A percentile compares a stretch with the other conserved stretches of the same genome.
phyloP scores from a whole-genome alignment of 139 green algal genomes.

The Diplosphaera chodatii region DNA sequence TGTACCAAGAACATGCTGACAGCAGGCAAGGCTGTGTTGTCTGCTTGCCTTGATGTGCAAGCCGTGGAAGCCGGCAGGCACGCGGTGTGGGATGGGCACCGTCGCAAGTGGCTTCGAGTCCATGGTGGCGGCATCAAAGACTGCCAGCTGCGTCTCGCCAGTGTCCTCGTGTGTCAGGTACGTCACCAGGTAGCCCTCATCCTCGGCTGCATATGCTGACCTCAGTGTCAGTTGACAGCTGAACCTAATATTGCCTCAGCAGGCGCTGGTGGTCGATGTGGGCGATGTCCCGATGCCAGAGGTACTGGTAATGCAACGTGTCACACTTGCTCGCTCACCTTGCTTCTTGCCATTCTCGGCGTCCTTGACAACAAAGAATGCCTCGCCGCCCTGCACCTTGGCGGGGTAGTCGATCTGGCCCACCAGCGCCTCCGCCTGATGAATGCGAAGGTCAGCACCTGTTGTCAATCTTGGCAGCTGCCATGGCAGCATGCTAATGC shows the following conservation, averaged over 20 bases:
- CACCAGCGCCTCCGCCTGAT: constrained; percentile 10
- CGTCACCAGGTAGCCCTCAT: constrained; percentile 68
- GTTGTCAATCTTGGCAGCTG: too few species aligned
- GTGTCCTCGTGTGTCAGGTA: constrained; percentile 49
- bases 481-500: too few species aligned
- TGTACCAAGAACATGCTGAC: too few species aligned
- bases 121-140: constrained; percentile 73
- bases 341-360: background rate
- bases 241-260: too few species aligned
- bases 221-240: too few species aligned
- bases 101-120: constrained; percentile 33
- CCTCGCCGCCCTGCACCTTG: constrained; percentile 50
- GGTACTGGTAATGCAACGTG: too few species aligned
- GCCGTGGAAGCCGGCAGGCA: constrained; percentile 69
- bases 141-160: constrained; percentile 32
- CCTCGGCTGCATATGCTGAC: constrained; percentile 33
- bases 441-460: too few species aligned
- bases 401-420: constrained; percentile 36
- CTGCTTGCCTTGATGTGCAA: constrained; percentile 26
- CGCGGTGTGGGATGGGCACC: constrained; percentile 52
- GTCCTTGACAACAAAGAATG: constrained; percentile 52
- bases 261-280: too few species aligned
- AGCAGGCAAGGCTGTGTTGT: too few species aligned
- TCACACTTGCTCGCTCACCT: background rate
- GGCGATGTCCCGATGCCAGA: too few species aligned